A percentile compares a stretch with the other conserved stretches of the same genome.
phyloP scores from a whole-genome alignment of 73 alveolate species.

The Breviolum minutum region DNA sequence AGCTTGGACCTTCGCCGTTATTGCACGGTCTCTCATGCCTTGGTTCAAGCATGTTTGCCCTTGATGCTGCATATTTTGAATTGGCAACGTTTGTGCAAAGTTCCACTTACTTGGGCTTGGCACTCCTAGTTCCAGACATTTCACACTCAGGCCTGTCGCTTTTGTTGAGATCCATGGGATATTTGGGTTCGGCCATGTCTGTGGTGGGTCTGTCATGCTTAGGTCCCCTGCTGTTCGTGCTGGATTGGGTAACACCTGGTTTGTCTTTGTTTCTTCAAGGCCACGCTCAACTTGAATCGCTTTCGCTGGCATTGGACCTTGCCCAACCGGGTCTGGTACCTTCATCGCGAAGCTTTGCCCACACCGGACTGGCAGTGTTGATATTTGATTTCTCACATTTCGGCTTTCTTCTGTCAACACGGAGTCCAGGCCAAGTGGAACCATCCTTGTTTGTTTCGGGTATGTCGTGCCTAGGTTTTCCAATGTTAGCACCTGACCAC shows the following conservation, averaged over 20 bases:
- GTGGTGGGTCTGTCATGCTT: neutral
- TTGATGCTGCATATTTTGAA: neutral
- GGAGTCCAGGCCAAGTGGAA: neutral
- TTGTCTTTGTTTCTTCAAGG: neutral
- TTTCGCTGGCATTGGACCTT: neutral
- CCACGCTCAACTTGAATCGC: neutral
- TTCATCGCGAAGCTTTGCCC: neutral
- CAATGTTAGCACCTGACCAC: neutral
- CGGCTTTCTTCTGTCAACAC: neutral
- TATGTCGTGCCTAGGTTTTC: neutral
- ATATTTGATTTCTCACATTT: neutral
- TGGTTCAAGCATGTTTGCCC: neutral
- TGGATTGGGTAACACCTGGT: neutral
- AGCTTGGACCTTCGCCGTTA: neutral
- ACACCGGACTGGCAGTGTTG: neutral
- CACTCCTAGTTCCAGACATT: neutral
- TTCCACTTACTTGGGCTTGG: neutral
- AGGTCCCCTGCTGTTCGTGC: slow-evolving; percentile 17
- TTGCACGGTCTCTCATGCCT: neutral
- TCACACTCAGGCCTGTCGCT: neutral
- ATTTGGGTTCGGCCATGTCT: neutral
- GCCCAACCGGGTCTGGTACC: neutral
- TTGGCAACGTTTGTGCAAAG: neutral
- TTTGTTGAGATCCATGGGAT: neutral
- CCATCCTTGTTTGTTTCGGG: neutral